Evolutionary conservation across 2,329 filamentous ascomycete species (phyloP).

Genomic region (Mycogone perniciosa): DNA sequence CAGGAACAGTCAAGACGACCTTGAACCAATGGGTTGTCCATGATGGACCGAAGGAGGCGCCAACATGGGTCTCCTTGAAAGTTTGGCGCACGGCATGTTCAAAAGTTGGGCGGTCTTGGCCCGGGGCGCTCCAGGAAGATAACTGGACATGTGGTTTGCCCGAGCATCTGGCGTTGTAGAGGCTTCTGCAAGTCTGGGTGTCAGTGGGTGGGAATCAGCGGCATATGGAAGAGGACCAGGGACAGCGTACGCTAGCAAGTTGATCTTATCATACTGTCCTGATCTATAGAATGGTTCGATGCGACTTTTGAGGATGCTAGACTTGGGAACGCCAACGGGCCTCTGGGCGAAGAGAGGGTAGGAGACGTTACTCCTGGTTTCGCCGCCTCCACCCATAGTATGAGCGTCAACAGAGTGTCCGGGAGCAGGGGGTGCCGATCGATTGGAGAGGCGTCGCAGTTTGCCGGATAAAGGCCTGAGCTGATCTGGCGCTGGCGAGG

Average conservation of each 20-base stretch:
- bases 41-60: slow-evolving; percentile 80
- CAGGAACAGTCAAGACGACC: slow-evolving; percentile 69
- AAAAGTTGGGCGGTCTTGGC: slow-evolving; percentile 75
- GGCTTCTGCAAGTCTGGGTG: slow-evolving; percentile 24
- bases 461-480: slow-evolving; percentile 17
- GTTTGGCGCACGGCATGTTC: slow-evolving; percentile 69
- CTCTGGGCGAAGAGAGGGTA: slow-evolving; percentile 47
- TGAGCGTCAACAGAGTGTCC: slow-evolving; percentile 23
- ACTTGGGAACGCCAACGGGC: slow-evolving; percentile 71
- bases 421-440: slow-evolving; percentile 32
- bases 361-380: slow-evolving; percentile 39
- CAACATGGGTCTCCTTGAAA: slow-evolving; percentile 69
- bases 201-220: slow-evolving; percentile 8
- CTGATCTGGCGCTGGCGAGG: slow-evolving; percentile 17
- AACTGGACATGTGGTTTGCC: slow-evolving; percentile 76
- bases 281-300: slow-evolving; percentile 72
- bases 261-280: slow-evolving; percentile 72
- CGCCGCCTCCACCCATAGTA: slow-evolving; percentile 47
- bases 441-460: slow-evolving; percentile 29
- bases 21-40: slow-evolving; percentile 99
- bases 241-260: slow-evolving; percentile 59
- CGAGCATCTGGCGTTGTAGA: slow-evolving; percentile 40
- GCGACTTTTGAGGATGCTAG: slow-evolving; percentile 76
- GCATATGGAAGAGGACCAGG: not conserved
- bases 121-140: slow-evolving; percentile 76